A percentile compares a stretch with the other conserved stretches of the same genome.
Evolutionary conservation across 2,329 filamentous ascomycete species (phyloP).

Genomic region (Paracorniculantispora psalliotae): DNA sequence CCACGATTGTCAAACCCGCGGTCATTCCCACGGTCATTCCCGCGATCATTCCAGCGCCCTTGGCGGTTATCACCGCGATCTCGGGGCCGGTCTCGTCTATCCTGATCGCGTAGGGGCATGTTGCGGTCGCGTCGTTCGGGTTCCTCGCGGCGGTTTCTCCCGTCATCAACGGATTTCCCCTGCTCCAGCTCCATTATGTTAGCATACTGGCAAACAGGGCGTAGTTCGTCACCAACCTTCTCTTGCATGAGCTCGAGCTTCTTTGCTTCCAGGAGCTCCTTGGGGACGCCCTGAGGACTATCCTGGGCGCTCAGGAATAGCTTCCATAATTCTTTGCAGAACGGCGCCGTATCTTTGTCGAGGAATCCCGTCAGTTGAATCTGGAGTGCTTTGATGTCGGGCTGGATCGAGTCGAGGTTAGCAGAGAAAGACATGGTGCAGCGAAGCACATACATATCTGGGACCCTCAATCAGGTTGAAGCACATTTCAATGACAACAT

Average conservation of each 20-base stretch:
- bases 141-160: slow-evolving; percentile 65
- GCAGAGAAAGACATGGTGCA: slow-evolving; percentile 20
- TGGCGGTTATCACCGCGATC: slow-evolving; percentile 51
- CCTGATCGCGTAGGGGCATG: slow-evolving; percentile 62
- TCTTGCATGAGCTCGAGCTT: slow-evolving; percentile 92
- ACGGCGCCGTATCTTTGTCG: slow-evolving; percentile 81
- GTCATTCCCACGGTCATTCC: slow-evolving; percentile 44
- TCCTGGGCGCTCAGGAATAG: slow-evolving; percentile 84
- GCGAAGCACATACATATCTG: slow-evolving; percentile 59
- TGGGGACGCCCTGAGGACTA: slow-evolving; percentile 85
- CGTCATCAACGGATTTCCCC: slow-evolving; percentile 73
- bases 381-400: slow-evolving; percentile 91
- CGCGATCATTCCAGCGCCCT: slow-evolving; percentile 48
- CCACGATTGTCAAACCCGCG: slow-evolving; percentile 42
- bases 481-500: slow-evolving; percentile 86
- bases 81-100: slow-evolving; percentile 50
- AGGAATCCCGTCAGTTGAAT: slow-evolving; percentile 94
- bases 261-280: slow-evolving; percentile 92
- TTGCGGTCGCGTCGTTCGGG: slow-evolving; percentile 68
- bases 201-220: neutral
- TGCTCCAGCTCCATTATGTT: slow-evolving; percentile 62
- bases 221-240: slow-evolving; percentile 56
- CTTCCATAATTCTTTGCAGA: slow-evolving; percentile 93
- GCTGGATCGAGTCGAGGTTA: slow-evolving; percentile 48
- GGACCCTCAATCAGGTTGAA: slow-evolving; percentile 66